Percentiles rank a stretch among this genome's conserved stretches.
Conservation (phyloP, 495 filamentous ascomycete species). For the Aspergillus steynii region DNA sequence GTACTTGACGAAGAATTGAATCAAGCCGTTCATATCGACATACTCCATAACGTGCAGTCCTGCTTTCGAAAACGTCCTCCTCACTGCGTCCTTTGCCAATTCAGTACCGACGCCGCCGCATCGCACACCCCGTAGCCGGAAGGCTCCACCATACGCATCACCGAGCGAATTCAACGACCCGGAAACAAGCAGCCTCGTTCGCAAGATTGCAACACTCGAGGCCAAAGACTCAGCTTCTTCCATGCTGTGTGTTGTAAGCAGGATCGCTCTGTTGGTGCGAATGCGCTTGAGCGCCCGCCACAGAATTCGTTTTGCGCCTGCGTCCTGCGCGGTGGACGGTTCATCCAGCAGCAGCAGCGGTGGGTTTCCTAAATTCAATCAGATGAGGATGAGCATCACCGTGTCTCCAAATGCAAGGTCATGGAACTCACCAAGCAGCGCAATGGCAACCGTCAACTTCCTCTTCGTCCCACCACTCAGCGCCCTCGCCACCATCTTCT, state of each 20-base stretch:
- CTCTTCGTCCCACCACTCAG: constrained; percentile 1
- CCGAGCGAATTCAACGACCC: neutral
- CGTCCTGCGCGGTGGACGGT: neutral
- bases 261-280: neutral
- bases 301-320: constrained; percentile 1
- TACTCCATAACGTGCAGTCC: neutral
- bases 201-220: neutral
- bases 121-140: constrained; percentile 1
- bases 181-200: neutral
- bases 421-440: neutral
- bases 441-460: constrained; percentile 4
- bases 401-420: neutral
- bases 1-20: constrained; percentile 4
- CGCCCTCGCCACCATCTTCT: neutral
- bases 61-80: neutral
- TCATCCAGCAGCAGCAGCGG: neutral
- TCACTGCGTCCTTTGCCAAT: neutral
- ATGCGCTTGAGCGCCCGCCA: constrained; percentile 1
- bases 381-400: neutral
- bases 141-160: constrained; percentile 1
- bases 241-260: neutral
- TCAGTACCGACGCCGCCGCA: neutral
- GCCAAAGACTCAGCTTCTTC: constrained; percentile 2
- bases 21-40: neutral
- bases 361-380: neutral